Evolutionary conservation across 2,329 filamentous ascomycete genomes (phyloP).

Genomic region (Nemania serpens): DNA sequence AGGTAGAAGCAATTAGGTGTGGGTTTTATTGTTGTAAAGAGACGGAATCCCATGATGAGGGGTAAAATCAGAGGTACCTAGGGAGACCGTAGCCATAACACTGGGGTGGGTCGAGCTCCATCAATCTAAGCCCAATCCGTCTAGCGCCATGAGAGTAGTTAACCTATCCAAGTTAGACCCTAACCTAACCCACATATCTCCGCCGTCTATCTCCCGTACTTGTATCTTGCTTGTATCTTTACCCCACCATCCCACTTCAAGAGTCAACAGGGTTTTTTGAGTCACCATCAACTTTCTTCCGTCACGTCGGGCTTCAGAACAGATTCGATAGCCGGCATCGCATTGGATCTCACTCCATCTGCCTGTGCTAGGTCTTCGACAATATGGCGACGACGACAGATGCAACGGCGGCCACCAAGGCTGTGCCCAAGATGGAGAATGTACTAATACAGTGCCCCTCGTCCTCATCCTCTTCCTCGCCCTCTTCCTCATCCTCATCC

Average conservation of each 20-base stretch:
- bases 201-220: too few species aligned
- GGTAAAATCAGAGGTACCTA: too few species aligned
- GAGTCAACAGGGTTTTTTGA: slow-evolving; percentile 24
- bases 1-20: too few species aligned
- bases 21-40: too few species aligned
- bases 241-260: slow-evolving; percentile 29
- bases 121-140: too few species aligned
- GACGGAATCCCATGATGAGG: too few species aligned
- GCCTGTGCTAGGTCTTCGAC: background rate
- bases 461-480: background rate
- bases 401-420: slow-evolving; percentile 16
- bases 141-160: too few species aligned
- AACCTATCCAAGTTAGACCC: too few species aligned
- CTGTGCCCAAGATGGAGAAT: slow-evolving; percentile 28
- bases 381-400: slow-evolving; percentile 25
- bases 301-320: background rate
- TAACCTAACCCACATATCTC: too few species aligned
- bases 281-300: slow-evolving; percentile 1
- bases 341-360: background rate
- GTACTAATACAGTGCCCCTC: slow-evolving; percentile 3
- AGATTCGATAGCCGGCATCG: background rate
- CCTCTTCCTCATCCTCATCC: background rate
- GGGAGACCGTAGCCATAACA: too few species aligned
- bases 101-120: too few species aligned
- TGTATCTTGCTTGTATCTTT: background rate